Evolutionary conservation across 2,329 filamentous ascomycete genomes (phyloP), one percentile per base, ranked within the genome.

Genomic region (Parasarocladium wereldwijsianum): DNA sequence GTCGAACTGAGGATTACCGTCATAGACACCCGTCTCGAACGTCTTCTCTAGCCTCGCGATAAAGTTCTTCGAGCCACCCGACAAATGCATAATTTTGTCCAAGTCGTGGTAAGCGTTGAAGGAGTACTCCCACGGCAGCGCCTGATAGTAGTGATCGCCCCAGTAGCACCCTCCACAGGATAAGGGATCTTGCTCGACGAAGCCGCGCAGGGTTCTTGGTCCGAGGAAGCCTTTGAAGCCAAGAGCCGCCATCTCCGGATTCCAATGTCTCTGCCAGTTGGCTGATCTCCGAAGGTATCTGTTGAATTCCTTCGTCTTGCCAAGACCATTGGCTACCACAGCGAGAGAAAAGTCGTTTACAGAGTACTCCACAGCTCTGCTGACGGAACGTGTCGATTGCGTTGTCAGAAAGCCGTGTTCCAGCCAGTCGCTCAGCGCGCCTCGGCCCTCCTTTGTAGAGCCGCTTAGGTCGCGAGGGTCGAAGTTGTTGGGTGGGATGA

Each of bases 231-330:
- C 76, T 0, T 54, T 62, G 48, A 76, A 78, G 4, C 64, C 66
- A 0, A 76, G 57, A 0, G 69, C 68, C 1, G 54, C 57, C 25
- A 70, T 60, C 26, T 66, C 46, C 0, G 62, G 44, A 44, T 81
- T 74, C 75, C 74, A 83, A 38, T 81, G 75, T 42, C 79, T 80
- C 11, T 70, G 62, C 77, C 77, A 83, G 41, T 79, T 75, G 8
- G 64, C 58, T 1, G 72, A 76, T 7, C 76, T 65, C 26, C 63
- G 54, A 16, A 79, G 55, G 39, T 81, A 82, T 31, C 60, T 73
- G 3, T 51, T 36, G 4, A 67, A 64, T 24, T 75, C 68, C 1
- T 51, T 50, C 0, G 41, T 33, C 26, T 64, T 62, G 2, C 57
- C 60, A 3, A 79, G 49, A 0, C 73, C 74, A 2, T 43, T 47